A percentile compares a stretch with the other conserved stretches of the same genome.
phyloP scores from a whole-genome alignment of 345 rosid genomes.

The Odontarrhena argentea region DNA sequence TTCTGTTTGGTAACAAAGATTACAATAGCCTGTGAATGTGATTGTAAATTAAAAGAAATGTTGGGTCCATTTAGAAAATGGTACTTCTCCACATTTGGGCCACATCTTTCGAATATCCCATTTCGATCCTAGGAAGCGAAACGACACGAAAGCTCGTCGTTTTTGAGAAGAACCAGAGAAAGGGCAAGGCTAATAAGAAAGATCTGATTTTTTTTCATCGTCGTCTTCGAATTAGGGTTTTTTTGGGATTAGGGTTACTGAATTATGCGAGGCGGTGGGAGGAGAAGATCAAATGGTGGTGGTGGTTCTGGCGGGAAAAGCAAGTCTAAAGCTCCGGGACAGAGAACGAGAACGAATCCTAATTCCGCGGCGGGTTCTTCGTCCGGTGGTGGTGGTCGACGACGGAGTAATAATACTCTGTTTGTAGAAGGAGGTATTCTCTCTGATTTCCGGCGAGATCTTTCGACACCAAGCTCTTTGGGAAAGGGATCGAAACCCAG shows the following conservation, averaged over 20 bases:
- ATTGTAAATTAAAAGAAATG: background rate
- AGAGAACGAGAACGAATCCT: slow-evolving; percentile 35
- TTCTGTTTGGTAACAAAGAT: slow-evolving; percentile 25
- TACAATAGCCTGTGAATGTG: background rate
- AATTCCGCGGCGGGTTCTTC: slow-evolving; percentile 41
- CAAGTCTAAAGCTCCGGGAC: slow-evolving; percentile 36
- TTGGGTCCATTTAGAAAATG: background rate
- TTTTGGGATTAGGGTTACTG: slow-evolving; percentile 1
- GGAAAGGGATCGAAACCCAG: slow-evolving; percentile 42
- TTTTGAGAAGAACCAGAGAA: slow-evolving; percentile 9
- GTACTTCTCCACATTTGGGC: background rate
- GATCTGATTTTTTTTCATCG: slow-evolving; percentile 16
- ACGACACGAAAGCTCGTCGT: slow-evolving; percentile 37
- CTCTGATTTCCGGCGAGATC: slow-evolving; percentile 59
- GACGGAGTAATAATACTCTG: slow-evolving; percentile 38
- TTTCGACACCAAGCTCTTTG: slow-evolving; percentile 41
- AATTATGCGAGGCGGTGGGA: slow-evolving; percentile 61
- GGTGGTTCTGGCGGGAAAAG: slow-evolving; percentile 40
- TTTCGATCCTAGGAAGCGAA: slow-evolving; percentile 10
- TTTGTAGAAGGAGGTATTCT: slow-evolving; percentile 81
- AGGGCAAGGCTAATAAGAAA: background rate
- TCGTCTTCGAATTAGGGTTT: slow-evolving; percentile 35
- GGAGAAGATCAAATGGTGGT: slow-evolving; percentile 46
- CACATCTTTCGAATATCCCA: slow-evolving; percentile 35
- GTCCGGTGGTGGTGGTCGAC: slow-evolving; percentile 40